A percentile compares a stretch with the other conserved stretches of the same genome.
Evolutionary conservation across 192 early-diverging fungal species (phyloP).

Genomic region (Physocladia obscura): DNA sequence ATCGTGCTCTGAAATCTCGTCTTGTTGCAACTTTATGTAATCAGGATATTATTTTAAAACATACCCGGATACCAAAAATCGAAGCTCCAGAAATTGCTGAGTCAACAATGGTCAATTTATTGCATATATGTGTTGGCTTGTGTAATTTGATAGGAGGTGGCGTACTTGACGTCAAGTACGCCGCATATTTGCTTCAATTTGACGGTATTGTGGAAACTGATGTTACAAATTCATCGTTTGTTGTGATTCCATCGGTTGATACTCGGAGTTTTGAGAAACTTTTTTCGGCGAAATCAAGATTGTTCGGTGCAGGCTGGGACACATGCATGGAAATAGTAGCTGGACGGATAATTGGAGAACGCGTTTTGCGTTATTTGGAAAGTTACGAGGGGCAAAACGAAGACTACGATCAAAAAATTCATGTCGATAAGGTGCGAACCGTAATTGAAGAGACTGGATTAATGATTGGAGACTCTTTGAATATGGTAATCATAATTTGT

Average conservation of each 20-base stretch:
- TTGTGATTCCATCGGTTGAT: background rate
- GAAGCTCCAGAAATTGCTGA: background rate
- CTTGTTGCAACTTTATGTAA: background rate
- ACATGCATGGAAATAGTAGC: background rate
- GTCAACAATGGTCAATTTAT: background rate
- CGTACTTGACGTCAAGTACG: background rate
- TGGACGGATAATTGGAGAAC: background rate
- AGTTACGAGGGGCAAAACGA: background rate
- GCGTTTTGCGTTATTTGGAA: background rate
- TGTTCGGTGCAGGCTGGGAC: conserved; percentile 7
- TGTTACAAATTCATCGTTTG: background rate
- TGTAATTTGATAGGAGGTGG: background rate
- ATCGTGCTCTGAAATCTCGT: background rate
- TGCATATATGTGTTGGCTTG: background rate
- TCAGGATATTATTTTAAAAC: background rate
- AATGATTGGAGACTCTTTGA: conserved; percentile 1
- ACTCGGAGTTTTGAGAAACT: background rate
- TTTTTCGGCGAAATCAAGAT: background rate
- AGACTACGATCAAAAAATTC: background rate
- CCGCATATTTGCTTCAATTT: background rate
- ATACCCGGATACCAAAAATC: background rate
- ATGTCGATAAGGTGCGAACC: background rate
- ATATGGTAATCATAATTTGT: conserved; percentile 4
- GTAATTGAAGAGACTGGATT: conserved; percentile 14
- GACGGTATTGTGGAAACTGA: background rate